Conservation (phyloP, 805 yeast species). For the Myxozyma lipomycoides region DNA sequence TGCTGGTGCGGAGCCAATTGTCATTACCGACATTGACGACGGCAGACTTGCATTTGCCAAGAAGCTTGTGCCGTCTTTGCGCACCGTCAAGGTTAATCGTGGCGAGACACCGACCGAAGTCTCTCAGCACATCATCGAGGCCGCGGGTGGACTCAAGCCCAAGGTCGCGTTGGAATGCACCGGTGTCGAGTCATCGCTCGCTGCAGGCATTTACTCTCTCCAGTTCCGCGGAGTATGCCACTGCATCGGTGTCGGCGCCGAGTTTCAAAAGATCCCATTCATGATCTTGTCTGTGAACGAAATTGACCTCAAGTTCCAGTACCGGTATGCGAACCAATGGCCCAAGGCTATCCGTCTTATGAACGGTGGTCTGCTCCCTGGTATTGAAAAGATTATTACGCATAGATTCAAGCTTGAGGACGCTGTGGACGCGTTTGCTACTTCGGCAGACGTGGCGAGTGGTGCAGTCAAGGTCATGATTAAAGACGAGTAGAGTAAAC, state of each 20-base stretch:
- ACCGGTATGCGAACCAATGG: conserved; percentile 56
- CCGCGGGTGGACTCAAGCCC: conserved; percentile 45
- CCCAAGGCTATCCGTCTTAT: conserved; percentile 52
- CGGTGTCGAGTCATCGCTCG: conserved; percentile 49
- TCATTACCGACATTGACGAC: conserved; percentile 47
- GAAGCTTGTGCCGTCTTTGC: conserved; percentile 45
- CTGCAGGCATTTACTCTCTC: conserved; percentile 45
- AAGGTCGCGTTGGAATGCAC: conserved; percentile 51
- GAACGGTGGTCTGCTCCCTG: conserved; percentile 41
- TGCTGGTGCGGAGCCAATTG: conserved; percentile 52
- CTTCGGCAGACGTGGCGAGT: conserved; percentile 42
- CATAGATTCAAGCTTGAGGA: conserved; percentile 48
- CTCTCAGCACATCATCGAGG: conserved; percentile 32
- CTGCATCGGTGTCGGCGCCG: conserved; percentile 52
- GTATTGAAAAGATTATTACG: conserved; percentile 48
- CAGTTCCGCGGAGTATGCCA: conserved; percentile 48
- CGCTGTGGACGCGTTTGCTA: conserved; percentile 46
- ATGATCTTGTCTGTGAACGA: conserved; percentile 54
- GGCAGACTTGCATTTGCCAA: conserved; percentile 48
- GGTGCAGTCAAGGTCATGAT: conserved; percentile 50
- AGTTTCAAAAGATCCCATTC: conserved; percentile 49
- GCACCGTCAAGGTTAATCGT: conserved; percentile 44
- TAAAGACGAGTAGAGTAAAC: conserved; percentile 38
- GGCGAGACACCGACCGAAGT: conserved; percentile 42
- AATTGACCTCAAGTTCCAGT: conserved; percentile 49